Evolutionary conservation across 108 stramenopile species (phyloP).

Genomic region (Nitzschia inconspicua): DNA sequence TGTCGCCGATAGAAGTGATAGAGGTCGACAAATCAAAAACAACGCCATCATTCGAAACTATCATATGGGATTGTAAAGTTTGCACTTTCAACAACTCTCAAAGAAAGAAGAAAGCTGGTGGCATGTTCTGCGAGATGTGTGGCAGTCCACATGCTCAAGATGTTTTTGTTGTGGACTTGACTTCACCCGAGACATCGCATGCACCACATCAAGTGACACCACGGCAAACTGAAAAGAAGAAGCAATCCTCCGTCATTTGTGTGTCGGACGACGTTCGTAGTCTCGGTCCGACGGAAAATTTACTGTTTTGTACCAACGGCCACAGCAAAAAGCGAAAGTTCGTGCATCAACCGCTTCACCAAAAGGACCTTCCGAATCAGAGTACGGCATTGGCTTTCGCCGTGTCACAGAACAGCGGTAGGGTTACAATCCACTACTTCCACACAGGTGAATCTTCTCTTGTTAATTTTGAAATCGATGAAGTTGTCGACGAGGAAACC

Average conservation of each 20-base stretch:
- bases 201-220: no score
- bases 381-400: constrained; percentile 38
- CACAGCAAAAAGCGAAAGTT: no score
- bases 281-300: no score
- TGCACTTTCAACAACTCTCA: constrained; percentile 34
- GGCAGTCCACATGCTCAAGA: not conserved
- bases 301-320: no score
- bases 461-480: constrained; percentile 51
- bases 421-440: constrained; percentile 42
- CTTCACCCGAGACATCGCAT: no score
- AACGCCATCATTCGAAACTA: not conserved
- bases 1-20: no score
- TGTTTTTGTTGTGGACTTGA: no score
- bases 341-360: no score
- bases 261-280: no score
- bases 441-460: constrained; percentile 30
- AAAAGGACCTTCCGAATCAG: no score
- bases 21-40: not conserved
- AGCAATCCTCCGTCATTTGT: no score
- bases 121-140: constrained; percentile 29
- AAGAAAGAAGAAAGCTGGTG: not conserved
- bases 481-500: constrained; percentile 45
- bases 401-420: constrained; percentile 63
- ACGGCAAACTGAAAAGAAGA: no score
- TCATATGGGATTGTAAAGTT: constrained; percentile 29